Evolutionary conservation across 2,329 filamentous ascomycete genomes (phyloP), one percentile per base, ranked within the genome.

Genomic region (Fusarium proliferatum): DNA sequence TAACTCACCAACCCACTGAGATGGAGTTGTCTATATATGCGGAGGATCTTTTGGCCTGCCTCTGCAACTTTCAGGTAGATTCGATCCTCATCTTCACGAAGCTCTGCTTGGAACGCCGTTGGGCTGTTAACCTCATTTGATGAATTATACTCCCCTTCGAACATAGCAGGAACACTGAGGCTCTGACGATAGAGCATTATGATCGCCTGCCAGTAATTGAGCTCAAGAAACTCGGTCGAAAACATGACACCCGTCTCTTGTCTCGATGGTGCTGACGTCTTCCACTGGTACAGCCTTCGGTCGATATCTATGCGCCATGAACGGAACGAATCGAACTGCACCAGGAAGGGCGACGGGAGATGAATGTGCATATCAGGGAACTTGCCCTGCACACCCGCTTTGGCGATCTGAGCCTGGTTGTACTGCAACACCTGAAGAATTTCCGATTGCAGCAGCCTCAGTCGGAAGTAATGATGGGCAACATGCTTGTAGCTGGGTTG

Each of bases 151-250:
- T 98, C 96, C 61, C 91, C 91, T 61, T 95, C 94, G 65, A 98
- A 91, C 78, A 95, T 91, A 45, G 93, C 90, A 2, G 96, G 96
- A 23, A 97, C 94, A 55, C 94, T 93, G 69, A 97, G 83, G 81
- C 95, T 96, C 82, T 97, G 96, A 62, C 96, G 88, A 81, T 98
- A 98, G 26, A 98, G 88, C 92, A 98, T 95, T 75, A 98, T 97
- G 69, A 98, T 91, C 7, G 95, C 94, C 81, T 98, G 96, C 95
- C 96, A 98, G 82, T 98, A 98, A 81, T 98, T 98, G 69, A 98
- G 87, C 77, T 98, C 94, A 9, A 98, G 84, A 77, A 98, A 97
- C 63, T 97, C 93, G 3, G 94, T 91, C 1, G 93, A 95, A 80
- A 98, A 98, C 8, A 91, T 91, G 5, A 98, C 96, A 2, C 95